Evolutionary conservation across 495 filamentous ascomycete genomes (phyloP).

Genomic region (Filosporella fistucella): DNA sequence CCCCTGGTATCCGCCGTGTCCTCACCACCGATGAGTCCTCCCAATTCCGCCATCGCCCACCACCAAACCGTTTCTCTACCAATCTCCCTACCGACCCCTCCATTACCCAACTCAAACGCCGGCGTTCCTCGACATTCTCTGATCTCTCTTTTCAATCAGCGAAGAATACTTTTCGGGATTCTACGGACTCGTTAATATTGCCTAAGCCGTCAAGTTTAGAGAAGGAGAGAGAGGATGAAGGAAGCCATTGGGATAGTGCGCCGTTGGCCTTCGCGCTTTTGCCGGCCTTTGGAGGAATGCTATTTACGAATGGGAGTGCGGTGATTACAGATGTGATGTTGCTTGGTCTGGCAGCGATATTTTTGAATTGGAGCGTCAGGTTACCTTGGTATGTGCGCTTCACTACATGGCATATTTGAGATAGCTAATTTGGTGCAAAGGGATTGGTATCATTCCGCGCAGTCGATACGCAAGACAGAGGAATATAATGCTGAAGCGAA

Average conservation of each 20-base stretch:
- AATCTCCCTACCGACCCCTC: background rate
- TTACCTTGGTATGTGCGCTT: conserved; percentile 69
- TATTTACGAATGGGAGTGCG: conserved; percentile 78
- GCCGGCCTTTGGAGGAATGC: conserved; percentile 76
- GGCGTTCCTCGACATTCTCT: conserved; percentile 73
- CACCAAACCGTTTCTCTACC: conserved; percentile 7
- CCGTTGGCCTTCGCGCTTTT: conserved; percentile 80
- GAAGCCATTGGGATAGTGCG: conserved; percentile 67
- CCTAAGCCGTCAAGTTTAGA: conserved; percentile 40
- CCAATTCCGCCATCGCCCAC: conserved; percentile 11
- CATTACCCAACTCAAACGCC: too few species aligned
- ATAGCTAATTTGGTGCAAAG: conserved; percentile 42
- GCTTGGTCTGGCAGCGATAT: conserved; percentile 71
- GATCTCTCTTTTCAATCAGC: conserved; percentile 64
- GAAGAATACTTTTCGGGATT: conserved; percentile 59
- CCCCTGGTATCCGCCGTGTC: conserved; percentile 8
- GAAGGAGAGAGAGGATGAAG: conserved; percentile 32
- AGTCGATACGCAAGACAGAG: conserved; percentile 50
- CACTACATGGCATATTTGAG: background rate
- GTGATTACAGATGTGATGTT: conserved; percentile 83
- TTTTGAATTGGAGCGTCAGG: conserved; percentile 90
- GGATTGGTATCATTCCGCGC: conserved; percentile 88
- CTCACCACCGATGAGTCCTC: conserved; percentile 18
- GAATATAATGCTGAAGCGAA: conserved; percentile 41
- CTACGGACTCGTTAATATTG: conserved; percentile 69